Evolutionary conservation across 1,284 basidiomycete genomes (phyloP), one percentile per base, ranked within the genome.

Genomic region (Golubevia sp.): DNA sequence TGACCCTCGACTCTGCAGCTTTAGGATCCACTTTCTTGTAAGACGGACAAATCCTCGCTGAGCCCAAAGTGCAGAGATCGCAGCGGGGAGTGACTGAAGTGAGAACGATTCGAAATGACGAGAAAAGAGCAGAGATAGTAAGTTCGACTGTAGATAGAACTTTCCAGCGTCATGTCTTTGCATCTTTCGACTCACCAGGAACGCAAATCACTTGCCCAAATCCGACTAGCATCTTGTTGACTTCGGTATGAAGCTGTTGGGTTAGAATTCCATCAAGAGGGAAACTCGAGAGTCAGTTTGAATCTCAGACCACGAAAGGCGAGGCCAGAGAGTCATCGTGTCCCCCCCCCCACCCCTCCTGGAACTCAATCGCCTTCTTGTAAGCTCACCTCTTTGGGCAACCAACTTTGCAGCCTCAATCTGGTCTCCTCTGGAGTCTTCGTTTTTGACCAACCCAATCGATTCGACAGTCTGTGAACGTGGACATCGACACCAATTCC

Each of bases 401-500:
- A 56, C 73, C 74, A 83, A 38, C 70, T 73, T 56, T 83, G 79
- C 3, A 83, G 59, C 21, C 73, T 74, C 8, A 80, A 61, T 0
- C 81, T 59, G 0, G 96, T 97, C 76, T 92, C 89, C 82, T 98
- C 95, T 0, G 96, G 92, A 1, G 87, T 91, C 73, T 90, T 92
- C 0, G 94, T 96, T 59, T 89, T 88, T 83, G 97, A 93, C 96
- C 96, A 98, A 23, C 91, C 90, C 0, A 98, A 85, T 20, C 94
- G 87, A 74, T 97, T 96, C 13, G 94, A 93, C 62, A 98, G 95
- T 0, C 96, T 87, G 74, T 98, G 94, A 0, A 99, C 96, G 77
- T 99, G 94, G 0, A 93, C 91, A 74, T 98, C 96, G 0, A 98
- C 95, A 0, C 96, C 96, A 48, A 99, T 97, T 0, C 95, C 96